Evolutionary conservation across 2,329 filamentous ascomycete species (phyloP), one percentile per base, ranked within the genome.

Genomic region (Claviceps digitariae): DNA sequence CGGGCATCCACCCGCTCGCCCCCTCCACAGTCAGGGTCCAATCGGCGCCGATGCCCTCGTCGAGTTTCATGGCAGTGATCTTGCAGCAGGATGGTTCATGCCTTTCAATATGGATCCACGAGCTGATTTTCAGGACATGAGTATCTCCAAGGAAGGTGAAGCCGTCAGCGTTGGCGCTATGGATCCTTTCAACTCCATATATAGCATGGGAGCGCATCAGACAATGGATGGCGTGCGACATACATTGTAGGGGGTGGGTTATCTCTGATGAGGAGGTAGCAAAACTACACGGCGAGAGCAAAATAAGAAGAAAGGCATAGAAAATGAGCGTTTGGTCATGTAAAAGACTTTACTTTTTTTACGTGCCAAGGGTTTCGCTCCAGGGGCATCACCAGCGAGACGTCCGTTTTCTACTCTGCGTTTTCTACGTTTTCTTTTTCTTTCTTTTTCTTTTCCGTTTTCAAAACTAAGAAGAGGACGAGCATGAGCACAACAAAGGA

Each of bases 101-200:
- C 89, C 90, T 1, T 95, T 95, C 69, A 94, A 95, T 64, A 82
- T 95, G 69, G 87, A 93, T 55, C 87, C 89, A 21, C 82, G 86
- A 0, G 79, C 82, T 54, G 68, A 79, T 44, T 69, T 71, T 7
- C 75, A 76, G 52, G 76, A 78, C 40, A 58, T 74, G 51, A 67
- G 66, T 21, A 61, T 72, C 29, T 68, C 66, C 8, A 62, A 76
- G 57, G 64, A 65, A 25, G 69, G 69, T 38, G 66, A 44, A 13
- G 21, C 15, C 4, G 20, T 31, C 17, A 12, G n/a, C 31, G 15
- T 21, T 41, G 36, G 43, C 38, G 27, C 21, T 27, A 9, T 75
- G 27, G 78, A 80, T 56, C 67, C 67, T 10, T 79, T 79, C 58
- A 69, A 69, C 27, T 67, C 63, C 29, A 72, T 80, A 61, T 78